These are phyloP conservation scores for Penicillium pulvis DNA, from an alignment of 495 filamentous ascomycete genomes.

Conservation along the genomic window DNA sequence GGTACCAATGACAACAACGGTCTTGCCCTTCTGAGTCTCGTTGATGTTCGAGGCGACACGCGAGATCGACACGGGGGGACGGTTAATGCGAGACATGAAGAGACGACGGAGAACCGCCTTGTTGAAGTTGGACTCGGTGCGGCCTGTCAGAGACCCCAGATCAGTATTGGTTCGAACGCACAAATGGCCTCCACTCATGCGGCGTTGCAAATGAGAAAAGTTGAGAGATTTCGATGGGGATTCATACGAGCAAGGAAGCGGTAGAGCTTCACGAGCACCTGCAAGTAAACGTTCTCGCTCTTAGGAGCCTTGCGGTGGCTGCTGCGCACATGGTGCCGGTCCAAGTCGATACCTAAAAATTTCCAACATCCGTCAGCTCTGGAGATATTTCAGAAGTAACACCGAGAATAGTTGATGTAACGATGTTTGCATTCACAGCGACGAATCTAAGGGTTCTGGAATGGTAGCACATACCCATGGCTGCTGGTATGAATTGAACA, in stretches of 20 bases:
- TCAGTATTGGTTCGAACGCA: constrained; percentile 21
- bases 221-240: constrained; percentile 6
- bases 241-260: constrained; percentile 94
- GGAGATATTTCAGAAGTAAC: not conserved
- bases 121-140: constrained; percentile 97
- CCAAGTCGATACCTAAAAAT: constrained; percentile 63
- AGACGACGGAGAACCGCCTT: constrained; percentile 94
- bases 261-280: constrained; percentile 98
- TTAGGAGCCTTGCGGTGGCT: constrained; percentile 94
- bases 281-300: constrained; percentile 96
- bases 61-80: constrained; percentile 90
- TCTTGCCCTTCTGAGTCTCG: constrained; percentile 79
- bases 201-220: constrained; percentile 3
- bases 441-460: not conserved
- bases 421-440: not conserved
- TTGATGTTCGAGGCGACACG: constrained; percentile 71
- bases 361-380: constrained; percentile 11
- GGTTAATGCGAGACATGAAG: constrained; percentile 96
- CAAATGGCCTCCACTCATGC: constrained; percentile 9
- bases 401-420: not conserved
- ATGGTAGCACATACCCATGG: constrained; percentile 48
- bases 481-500: constrained; percentile 48
- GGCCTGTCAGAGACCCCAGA: constrained; percentile 56
- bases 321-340: constrained; percentile 81
- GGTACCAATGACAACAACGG: constrained; percentile 87